Evolutionary conservation across 2,329 filamentous ascomycete genomes (phyloP).

Genomic region (Neofusicoccum cordaticola): DNA sequence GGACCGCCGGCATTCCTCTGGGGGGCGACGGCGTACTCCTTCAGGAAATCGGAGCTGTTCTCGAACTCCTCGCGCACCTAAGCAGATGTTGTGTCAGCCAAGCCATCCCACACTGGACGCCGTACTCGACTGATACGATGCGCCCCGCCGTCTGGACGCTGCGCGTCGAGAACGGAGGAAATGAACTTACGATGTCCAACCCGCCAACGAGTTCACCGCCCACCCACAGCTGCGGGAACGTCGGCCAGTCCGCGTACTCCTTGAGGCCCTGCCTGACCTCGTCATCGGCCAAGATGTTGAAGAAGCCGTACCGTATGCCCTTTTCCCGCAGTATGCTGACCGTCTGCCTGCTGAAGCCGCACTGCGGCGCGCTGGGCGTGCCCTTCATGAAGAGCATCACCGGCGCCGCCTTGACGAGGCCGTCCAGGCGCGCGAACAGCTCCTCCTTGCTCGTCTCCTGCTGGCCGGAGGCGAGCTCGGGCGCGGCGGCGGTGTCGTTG

Average conservation of each 20-base stretch:
- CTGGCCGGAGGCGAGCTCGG: conserved; percentile 44
- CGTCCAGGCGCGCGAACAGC: conserved; percentile 72
- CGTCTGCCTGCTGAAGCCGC: conserved; percentile 88
- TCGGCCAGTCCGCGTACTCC: conserved; percentile 98
- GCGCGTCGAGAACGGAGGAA: neutral
- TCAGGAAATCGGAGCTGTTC: conserved; percentile 78
- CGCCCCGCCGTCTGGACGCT: neutral
- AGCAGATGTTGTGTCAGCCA: conserved; percentile 25
- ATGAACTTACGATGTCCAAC: conserved; percentile 4
- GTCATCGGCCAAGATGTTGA: conserved; percentile 97
- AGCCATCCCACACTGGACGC: neutral
- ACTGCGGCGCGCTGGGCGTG: conserved; percentile 82
- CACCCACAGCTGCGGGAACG: conserved; percentile 92
- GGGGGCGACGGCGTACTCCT: conserved; percentile 58
- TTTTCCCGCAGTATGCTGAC: conserved; percentile 84
- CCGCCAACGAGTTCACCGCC: conserved; percentile 80
- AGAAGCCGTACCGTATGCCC: conserved; percentile 95
- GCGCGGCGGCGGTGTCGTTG: conserved; percentile 46
- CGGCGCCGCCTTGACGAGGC: conserved; percentile 89
- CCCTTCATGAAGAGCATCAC: conserved; percentile 99
- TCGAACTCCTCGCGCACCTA: conserved; percentile 93
- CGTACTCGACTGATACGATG: neutral
- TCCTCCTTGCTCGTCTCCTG: conserved; percentile 68
- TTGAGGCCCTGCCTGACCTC: conserved; percentile 95
- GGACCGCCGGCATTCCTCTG: conserved; percentile 19